Evolutionary conservation across 768 basidiomycete genomes (phyloP), one percentile per base, ranked within the genome.

Genomic region (Galerina marginata): DNA sequence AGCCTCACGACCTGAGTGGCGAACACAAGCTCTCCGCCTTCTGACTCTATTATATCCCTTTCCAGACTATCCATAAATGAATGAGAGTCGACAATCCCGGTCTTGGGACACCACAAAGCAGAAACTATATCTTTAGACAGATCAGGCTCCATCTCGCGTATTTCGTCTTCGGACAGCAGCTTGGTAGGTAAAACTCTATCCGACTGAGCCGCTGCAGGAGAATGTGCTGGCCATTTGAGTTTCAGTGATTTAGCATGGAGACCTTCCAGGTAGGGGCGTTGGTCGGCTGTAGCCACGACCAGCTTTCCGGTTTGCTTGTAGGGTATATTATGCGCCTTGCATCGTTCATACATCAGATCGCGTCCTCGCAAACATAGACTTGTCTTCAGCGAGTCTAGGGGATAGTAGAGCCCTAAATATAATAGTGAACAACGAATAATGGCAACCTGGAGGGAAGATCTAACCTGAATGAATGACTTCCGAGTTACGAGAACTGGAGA

Each of bases 391-490:
- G 95, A 96, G 23, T 86, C 76, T 2, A 83, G 74, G 0, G 95
- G 93, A 69, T 96, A 96, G 69, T 95, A 94, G 1, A 95, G 77
- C 25, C 93, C 93, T 93, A 42, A 6, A 2, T 14, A 37, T n/a
- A 25, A 40, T 23, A n/a, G 48, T 45, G 25, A 37, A 57, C 46
- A 40, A 47, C 26, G 25, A 23, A 45, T 20, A 14, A 48, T 7
- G 2, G 11, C 38, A 26, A 33, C 26, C 46, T 49, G 54, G 2
- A 11, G 36, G 48, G 20, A 33, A 3, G 20, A 23, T 61, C 70
- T 44, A 69, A 87, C 92, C 95, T 61, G 92, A 89, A 76, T 98
- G 96, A 26, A 98, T 91, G 23, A 99, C 96, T 69, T 97, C 96
- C 0, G 95, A 96, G 72, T 96, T 97, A 14, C 96, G 86, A 42